phyloP scores from a whole-genome alignment of 164 flowering plant genomes.

The Piper longum region DNA sequence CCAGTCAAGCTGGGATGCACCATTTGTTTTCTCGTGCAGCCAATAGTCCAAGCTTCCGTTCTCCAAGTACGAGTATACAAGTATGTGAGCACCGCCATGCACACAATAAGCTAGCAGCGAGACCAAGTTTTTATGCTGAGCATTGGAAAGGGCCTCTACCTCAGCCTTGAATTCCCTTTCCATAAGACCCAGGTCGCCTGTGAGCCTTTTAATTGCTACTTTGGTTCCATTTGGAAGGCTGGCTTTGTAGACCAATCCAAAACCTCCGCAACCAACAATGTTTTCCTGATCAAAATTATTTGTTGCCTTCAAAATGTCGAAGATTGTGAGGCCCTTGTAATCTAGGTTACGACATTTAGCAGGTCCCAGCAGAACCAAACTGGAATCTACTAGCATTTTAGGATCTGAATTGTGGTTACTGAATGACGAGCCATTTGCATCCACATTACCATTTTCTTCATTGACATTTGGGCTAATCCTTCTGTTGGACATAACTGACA shows the following conservation, averaged over 20 bases:
- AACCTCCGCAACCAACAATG: conserved; percentile 9
- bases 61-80: conserved; percentile 9
- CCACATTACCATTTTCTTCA: background rate
- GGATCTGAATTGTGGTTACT: background rate
- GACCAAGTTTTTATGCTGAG: conserved; percentile 7
- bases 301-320: conserved; percentile 5
- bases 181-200: conserved; percentile 8
- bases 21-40: conserved; percentile 8
- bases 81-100: conserved; percentile 2
- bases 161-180: conserved; percentile 11
- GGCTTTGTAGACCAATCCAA: conserved; percentile 9
- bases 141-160: conserved; percentile 10
- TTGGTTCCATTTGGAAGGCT: conserved; percentile 6
- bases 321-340: conserved; percentile 7
- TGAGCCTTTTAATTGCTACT: conserved; percentile 5
- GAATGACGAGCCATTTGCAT: background rate
- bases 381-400: conserved; percentile 1
- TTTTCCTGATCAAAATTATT: conserved; percentile 10
- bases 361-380: conserved; percentile 5
- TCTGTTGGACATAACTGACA: conserved; percentile 6
- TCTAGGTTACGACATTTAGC: background rate
- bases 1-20: conserved; percentile 6
- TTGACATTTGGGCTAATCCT: conserved; percentile 2
- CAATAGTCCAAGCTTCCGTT: conserved; percentile 10
- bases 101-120: conserved; percentile 6